Evolutionary conservation across 441 rosid species (phyloP), one percentile per base, ranked within the genome.

Genomic region (Geranium incanum): DNA sequence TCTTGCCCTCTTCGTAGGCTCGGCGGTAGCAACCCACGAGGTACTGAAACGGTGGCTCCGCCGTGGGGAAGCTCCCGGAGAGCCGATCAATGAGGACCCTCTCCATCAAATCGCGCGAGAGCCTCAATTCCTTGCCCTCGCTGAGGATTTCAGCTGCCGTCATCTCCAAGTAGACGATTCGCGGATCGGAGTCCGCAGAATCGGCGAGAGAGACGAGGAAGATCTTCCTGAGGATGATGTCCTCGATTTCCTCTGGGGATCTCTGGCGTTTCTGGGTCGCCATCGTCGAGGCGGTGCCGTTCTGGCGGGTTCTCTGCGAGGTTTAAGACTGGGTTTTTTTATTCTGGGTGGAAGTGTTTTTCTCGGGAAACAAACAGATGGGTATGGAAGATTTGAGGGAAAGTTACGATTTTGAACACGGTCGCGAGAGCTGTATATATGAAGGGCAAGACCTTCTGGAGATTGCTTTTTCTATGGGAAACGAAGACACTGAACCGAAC

Each of bases 101-200:
- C 75, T 95, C 99, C 79, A 93, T 75, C 55, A 91, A 69, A 80
- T 89, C 95, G 48, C 98, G 89, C 28, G 80, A 85, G 36, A 95
- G 89, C 64, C 72, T 79, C 73, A 93, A 77, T 13, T 83, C 87
- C 71, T 77, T 88, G 21, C 93, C 90, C 84, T 95, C 97, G 81
- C 99, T 93, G 74, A 95, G 95, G 80, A 95, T 80, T 86, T 91
- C 99, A 3, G 98, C 97, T 0, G 97, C 99, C 0, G 95, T 83
- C 85, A 87, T 81, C 81, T 88, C 95, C 63, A 93, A 75, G 80
- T 93, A 88, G 33, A 85, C 85, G 43, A 84, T 36, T 59, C 89
- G 80, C 4, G 90, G 77, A 82, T 91, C 96, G 41, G 84, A 9
- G 2, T 52, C 81, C 23, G 55, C 36, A 15, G 87, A 70, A 13